phyloP scores from a whole-genome alignment of 805 yeast species.

The Candida manassasensis region DNA sequence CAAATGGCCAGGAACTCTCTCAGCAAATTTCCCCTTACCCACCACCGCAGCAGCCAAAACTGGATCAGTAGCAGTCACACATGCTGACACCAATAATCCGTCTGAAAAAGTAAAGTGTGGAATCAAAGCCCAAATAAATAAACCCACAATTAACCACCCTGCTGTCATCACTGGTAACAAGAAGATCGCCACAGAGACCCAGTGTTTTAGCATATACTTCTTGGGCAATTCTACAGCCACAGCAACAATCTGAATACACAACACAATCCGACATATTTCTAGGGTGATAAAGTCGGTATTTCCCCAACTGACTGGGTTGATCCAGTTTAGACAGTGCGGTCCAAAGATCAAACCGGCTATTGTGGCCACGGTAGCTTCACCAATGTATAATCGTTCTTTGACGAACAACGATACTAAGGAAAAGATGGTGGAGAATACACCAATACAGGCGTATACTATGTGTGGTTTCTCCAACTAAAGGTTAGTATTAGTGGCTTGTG shows the following conservation, averaged over 20 bases:
- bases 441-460: slow-evolving; percentile 82
- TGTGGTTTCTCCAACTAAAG: slow-evolving; percentile 44
- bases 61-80: slow-evolving; percentile 94
- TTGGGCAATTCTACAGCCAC: slow-evolving; percentile 92
- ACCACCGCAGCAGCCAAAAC: slow-evolving; percentile 93
- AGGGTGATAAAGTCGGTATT: slow-evolving; percentile 76
- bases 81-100: slow-evolving; percentile 72
- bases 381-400: slow-evolving; percentile 79
- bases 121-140: slow-evolving; percentile 72
- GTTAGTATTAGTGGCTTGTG: no score
- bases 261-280: slow-evolving; percentile 76
- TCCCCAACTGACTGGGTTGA: slow-evolving; percentile 81
- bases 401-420: slow-evolving; percentile 76
- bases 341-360: slow-evolving; percentile 84
- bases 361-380: slow-evolving; percentile 89
- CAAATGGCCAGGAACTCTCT: slow-evolving; percentile 89
- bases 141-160: slow-evolving; percentile 83
- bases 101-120: slow-evolving; percentile 70
- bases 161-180: slow-evolving; percentile 83
- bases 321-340: slow-evolving; percentile 82
- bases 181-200: slow-evolving; percentile 69
- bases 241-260: slow-evolving; percentile 87
- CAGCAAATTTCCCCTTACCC: slow-evolving; percentile 89
- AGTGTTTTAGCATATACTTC: slow-evolving; percentile 80
- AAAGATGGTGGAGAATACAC: slow-evolving; percentile 75